These are phyloP conservation scores for Pythium biforme DNA, from an alignment of 352 stramenopile genomes.

Conservation along the genomic window DNA sequence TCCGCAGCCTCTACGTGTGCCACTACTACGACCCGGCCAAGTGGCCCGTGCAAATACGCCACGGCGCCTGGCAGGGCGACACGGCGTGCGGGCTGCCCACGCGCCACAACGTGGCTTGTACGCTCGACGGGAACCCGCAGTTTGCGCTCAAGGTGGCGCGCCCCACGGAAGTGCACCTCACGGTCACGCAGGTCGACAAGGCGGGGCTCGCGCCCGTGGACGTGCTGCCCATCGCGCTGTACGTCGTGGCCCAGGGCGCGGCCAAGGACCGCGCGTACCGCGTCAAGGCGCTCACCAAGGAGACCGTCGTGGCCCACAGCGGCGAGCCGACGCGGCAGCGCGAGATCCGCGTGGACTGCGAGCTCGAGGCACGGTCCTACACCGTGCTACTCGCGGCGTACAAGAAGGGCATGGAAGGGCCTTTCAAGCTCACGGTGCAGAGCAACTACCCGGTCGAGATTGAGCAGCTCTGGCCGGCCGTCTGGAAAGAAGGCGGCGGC, in stretches of 20 bases:
- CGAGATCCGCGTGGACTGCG: conserved; percentile 76
- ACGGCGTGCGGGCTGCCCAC: conserved; percentile 85
- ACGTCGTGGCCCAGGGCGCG: conserved; percentile 53
- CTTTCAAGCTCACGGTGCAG: conserved; percentile 84
- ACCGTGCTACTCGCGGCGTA: conserved; percentile 88
- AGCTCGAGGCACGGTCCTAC: conserved; percentile 79
- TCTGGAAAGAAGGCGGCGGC: conserved; percentile 60
- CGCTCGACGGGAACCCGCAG: conserved; percentile 88
- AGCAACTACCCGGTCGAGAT: conserved; percentile 83
- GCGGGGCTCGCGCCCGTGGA: conserved; percentile 59
- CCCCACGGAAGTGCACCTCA: conserved; percentile 85
- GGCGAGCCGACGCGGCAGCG: conserved; percentile 67
- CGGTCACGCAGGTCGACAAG: conserved; percentile 79
- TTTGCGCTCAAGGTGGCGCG: conserved; percentile 72
- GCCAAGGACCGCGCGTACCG: conserved; percentile 58
- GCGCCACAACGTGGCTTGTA: conserved; percentile 76
- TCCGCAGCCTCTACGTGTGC: conserved; percentile 91
- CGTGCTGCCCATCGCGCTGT: conserved; percentile 68
- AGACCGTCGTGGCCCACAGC: conserved; percentile 79
- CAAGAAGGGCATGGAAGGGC: conserved; percentile 86
- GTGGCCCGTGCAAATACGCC: conserved; percentile 50
- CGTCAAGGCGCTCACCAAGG: conserved; percentile 56
- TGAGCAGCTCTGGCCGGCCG: conserved; percentile 76
- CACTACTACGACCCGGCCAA: conserved; percentile 90
- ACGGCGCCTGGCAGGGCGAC: conserved; percentile 62